These are phyloP conservation scores for Aspergillus nidulans DNA, from an alignment of 495 filamentous ascomycete genomes.

Conservation along the genomic window DNA sequence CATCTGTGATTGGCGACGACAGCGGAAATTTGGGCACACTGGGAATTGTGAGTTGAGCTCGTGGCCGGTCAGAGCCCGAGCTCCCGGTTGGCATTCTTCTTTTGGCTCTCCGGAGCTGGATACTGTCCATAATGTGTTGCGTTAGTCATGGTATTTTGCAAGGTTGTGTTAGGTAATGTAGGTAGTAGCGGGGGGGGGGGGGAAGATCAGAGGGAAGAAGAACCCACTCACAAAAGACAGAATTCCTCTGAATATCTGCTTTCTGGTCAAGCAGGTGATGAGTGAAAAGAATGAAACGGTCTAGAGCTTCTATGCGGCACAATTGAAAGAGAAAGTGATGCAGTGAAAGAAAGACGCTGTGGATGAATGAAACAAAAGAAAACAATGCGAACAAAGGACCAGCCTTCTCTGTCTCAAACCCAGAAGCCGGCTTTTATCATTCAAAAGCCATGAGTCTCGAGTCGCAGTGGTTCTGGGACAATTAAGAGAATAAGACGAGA, in stretches of 20 bases:
- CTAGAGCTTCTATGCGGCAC: slow-evolving; percentile 9
- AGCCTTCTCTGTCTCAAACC: neutral
- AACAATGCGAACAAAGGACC: slow-evolving; percentile 10
- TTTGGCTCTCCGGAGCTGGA: slow-evolving; percentile 4
- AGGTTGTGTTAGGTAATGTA: neutral
- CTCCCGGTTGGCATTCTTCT: neutral
- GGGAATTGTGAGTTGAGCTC: slow-evolving; percentile 29
- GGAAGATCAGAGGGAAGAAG: neutral
- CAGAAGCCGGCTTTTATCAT: slow-evolving; percentile 6
- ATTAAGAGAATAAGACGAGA: neutral
- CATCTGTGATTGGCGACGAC: slow-evolving; percentile 44
- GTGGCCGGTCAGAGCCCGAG: slow-evolving; percentile 12
- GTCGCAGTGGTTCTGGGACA: too few relatives aligned
- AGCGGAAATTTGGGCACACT: slow-evolving; percentile 35
- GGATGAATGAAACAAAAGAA: slow-evolving; percentile 12
- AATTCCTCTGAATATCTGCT: too few relatives aligned
- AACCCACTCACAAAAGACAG: neutral
- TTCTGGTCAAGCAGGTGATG: neutral
- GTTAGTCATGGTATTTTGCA: neutral
- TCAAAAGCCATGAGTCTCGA: slow-evolving; percentile 5
- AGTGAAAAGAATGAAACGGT: slow-evolving; percentile 1
- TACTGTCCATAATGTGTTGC: neutral
- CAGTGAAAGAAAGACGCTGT: slow-evolving; percentile 1
- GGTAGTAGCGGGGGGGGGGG: neutral
- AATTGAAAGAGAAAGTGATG: neutral